These are phyloP conservation scores for Alternaria atra DNA, from an alignment of 2,329 filamentous ascomycete genomes.

Conservation along the genomic window DNA sequence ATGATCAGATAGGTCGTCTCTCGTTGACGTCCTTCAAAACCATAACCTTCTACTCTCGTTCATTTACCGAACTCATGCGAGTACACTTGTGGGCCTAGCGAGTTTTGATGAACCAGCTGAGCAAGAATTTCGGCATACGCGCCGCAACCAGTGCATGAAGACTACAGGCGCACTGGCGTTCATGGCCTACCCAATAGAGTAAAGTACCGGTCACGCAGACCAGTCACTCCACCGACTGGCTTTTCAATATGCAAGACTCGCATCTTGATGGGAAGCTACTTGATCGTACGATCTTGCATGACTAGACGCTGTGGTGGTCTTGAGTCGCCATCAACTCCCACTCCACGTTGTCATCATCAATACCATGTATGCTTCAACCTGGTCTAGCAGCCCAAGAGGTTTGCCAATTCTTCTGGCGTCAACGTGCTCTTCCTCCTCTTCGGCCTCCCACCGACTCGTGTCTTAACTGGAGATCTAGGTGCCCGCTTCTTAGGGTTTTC, in stretches of 20 bases:
- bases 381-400: slow-evolving; percentile 43
- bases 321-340: slow-evolving; percentile 18
- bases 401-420: slow-evolving; percentile 76
- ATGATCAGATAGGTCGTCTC: neutral
- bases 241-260: slow-evolving; percentile 14
- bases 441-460: slow-evolving; percentile 64
- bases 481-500: slow-evolving; percentile 35
- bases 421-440: slow-evolving; percentile 77
- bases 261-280: slow-evolving; percentile 7
- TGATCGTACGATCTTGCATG: slow-evolving; percentile 17
- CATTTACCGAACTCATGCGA: neutral
- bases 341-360: neutral
- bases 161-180: slow-evolving; percentile 19
- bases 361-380: slow-evolving; percentile 5
- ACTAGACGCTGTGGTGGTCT: slow-evolving; percentile 17
- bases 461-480: slow-evolving; percentile 47
- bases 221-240: slow-evolving; percentile 13
- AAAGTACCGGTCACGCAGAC: slow-evolving; percentile 11
- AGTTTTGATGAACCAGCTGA: neutral
- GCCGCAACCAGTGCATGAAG: slow-evolving; percentile 19
- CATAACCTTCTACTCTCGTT: neutral
- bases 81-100: neutral
- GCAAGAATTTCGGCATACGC: slow-evolving; percentile 18
- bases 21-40: neutral
- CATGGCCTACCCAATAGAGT: slow-evolving; percentile 13